Conservation (phyloP, 2,329 filamentous ascomycete species). For the Calonectria crousiana region DNA sequence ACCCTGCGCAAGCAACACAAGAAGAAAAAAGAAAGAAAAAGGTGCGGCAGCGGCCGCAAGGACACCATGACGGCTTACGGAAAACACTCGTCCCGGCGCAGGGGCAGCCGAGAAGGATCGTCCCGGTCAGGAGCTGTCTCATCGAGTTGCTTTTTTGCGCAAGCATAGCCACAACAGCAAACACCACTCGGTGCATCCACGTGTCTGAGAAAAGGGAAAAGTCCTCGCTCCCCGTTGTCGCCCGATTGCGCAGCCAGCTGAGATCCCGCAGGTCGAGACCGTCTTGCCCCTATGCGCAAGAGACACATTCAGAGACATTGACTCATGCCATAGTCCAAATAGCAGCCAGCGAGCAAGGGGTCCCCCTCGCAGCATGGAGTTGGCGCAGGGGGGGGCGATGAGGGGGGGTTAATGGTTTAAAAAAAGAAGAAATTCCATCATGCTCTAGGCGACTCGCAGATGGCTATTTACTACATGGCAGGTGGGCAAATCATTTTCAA, state of each 20-base stretch:
- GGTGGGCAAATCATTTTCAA: neutral
- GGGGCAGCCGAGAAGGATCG: neutral
- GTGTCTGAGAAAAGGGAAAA: neutral
- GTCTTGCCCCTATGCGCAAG: neutral
- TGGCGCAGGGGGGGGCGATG: neutral
- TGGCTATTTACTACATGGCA: neutral
- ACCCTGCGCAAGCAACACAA: neutral
- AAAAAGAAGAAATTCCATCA: constrained; percentile 2
- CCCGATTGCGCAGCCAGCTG: neutral
- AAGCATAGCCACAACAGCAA: neutral
- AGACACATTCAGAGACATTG: neutral
- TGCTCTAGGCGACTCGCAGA: constrained; percentile 5
- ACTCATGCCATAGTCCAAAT: neutral
- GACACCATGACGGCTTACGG: neutral
- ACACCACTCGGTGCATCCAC: neutral
- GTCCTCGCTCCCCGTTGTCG: neutral
- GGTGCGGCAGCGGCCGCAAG: neutral
- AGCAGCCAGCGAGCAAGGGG: neutral
- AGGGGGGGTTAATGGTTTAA: neutral
- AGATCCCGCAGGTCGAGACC: neutral
- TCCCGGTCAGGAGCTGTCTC: neutral
- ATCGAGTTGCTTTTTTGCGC: neutral
- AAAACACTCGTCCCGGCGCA: neutral
- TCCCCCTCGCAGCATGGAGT: neutral
- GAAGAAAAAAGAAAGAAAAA: too few species aligned